Percentiles rank a stretch among this genome's conserved stretches.
These are phyloP conservation scores for Ophiocordyceps camponoti-leonardi DNA, from an alignment of 2,329 filamentous ascomycete species.

Conservation along the genomic window DNA sequence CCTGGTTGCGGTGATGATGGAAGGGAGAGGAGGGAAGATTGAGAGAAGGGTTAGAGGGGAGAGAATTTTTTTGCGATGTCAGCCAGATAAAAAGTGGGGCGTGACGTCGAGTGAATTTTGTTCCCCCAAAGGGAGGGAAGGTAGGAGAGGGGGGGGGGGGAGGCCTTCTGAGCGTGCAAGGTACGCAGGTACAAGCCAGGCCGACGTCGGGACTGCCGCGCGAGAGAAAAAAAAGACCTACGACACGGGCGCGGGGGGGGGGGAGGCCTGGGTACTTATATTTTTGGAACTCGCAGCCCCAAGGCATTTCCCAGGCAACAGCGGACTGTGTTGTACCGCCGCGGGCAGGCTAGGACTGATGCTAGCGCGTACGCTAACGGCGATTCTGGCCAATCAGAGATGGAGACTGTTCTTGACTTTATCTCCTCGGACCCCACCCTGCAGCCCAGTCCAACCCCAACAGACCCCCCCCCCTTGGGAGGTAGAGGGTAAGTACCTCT, in stretches of 20 bases:
- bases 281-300: slow-evolving; percentile 25
- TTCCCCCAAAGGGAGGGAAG: neutral
- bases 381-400: slow-evolving; percentile 19
- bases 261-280: slow-evolving; percentile 39
- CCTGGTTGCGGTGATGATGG: neutral
- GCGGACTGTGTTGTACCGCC: slow-evolving; percentile 24
- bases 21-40: slow-evolving; percentile 6
- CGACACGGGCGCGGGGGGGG: slow-evolving; percentile 28
- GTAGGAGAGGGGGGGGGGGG: slow-evolving; percentile 2
- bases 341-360: slow-evolving; percentile 20
- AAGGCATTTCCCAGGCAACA: slow-evolving; percentile 24
- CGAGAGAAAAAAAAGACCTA: slow-evolving; percentile 31
- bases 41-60: slow-evolving; percentile 2
- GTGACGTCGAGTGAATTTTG: slow-evolving; percentile 12
- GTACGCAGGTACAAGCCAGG: slow-evolving; percentile 29
- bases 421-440: slow-evolving; percentile 18
- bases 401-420: slow-evolving; percentile 14
- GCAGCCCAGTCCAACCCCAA: slow-evolving; percentile 14
- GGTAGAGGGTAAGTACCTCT: slow-evolving; percentile 13
- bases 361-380: slow-evolving; percentile 18
- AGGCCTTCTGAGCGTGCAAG: slow-evolving; percentile 22
- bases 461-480: slow-evolving; percentile 13
- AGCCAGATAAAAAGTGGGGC: slow-evolving; percentile 11
- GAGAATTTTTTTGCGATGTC: slow-evolving; percentile 7
- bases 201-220: slow-evolving; percentile 33